Evolutionary conservation across 2,329 filamentous ascomycete species (phyloP), one percentile per base, ranked within the genome.

Genomic region (Clonostachys rosea): DNA sequence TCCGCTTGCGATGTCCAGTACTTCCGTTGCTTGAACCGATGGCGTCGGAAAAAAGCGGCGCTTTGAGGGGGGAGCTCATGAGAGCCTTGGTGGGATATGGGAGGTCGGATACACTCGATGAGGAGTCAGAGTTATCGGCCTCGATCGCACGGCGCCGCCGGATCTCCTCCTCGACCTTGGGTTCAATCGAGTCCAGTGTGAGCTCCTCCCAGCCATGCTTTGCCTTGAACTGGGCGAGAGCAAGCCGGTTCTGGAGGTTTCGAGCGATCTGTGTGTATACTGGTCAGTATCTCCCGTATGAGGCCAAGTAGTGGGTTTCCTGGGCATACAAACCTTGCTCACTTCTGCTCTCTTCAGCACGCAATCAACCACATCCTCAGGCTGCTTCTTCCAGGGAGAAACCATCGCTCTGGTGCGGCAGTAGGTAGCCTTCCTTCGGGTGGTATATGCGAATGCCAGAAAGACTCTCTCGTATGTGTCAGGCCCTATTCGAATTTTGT

Each of bases 181-280:
- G 89, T 69, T 95, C 90, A 69, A 96, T 89, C 51, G 78, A 84
- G 64, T 91, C 89, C 60, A 95, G 81, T 52, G 87, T 89, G 64
- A 95, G 79, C 67, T 94, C 89, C 69, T 96, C 87, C 85, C 91
- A 95, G 64, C 91, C 91, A 72, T 95, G 87, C 70, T 95, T 91
- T 56, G 94, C 91, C 73, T 97, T 97, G 79, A 96, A 94, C 68
- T 95, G 94, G 64, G 94, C 94, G 54, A 97, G 83, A 49, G 94
- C 92, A 50, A 99, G 83, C 53, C 92, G 89, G 73, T 95, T 91
- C 71, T 97, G 91, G 47, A 99, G 77, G 61, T 87, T 88, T 64
- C 92, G 81, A 58, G 91, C 94, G 74, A 99, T 95, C 94, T 97
- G 63, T 47, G 59, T 33, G 51, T 41, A 18, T 57, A 52, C 45